These are phyloP conservation scores for Beauveria varroae DNA, from an alignment of 2,329 filamentous ascomycete species.

Conservation along the genomic window DNA sequence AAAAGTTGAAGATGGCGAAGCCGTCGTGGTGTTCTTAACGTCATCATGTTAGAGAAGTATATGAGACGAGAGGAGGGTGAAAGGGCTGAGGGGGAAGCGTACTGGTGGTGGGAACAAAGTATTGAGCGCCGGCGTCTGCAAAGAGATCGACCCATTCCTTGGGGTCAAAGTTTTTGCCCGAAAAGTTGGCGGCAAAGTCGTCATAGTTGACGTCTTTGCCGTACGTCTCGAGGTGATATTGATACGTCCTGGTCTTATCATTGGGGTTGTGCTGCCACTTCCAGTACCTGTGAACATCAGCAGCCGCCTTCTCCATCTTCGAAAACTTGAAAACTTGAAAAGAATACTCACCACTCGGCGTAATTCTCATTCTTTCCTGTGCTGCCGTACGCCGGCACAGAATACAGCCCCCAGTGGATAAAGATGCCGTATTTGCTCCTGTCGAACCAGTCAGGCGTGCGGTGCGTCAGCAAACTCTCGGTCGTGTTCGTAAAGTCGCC, in stretches of 20 bases:
- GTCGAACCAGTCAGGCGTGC: conserved; percentile 46
- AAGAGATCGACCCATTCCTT: conserved; percentile 48
- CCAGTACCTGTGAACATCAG: conserved; percentile 3
- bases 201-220: conserved; percentile 46
- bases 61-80: too few relatives aligned
- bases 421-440: conserved; percentile 53
- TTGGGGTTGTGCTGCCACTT: conserved; percentile 6
- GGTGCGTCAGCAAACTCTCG: conserved; percentile 28
- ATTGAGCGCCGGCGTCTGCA: conserved; percentile 42
- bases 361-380: conserved; percentile 32
- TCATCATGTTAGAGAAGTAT: too few relatives aligned
- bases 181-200: conserved; percentile 48
- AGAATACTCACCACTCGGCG: conserved; percentile 30
- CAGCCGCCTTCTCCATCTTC: not conserved
- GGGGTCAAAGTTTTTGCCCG: conserved; percentile 39
- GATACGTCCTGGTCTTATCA: conserved; percentile 23
- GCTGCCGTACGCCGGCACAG: conserved; percentile 49
- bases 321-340: not conserved
- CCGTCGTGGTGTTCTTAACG: conserved; percentile 38
- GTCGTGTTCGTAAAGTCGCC: not conserved
- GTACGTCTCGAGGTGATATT: conserved; percentile 43
- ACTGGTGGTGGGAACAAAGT: conserved; percentile 38
- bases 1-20: conserved; percentile 32
- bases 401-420: conserved; percentile 51
- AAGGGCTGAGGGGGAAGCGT: conserved; percentile 1